Evolutionary conservation across 768 basidiomycete species (phyloP).

Genomic region (Ramaria rubella): DNA sequence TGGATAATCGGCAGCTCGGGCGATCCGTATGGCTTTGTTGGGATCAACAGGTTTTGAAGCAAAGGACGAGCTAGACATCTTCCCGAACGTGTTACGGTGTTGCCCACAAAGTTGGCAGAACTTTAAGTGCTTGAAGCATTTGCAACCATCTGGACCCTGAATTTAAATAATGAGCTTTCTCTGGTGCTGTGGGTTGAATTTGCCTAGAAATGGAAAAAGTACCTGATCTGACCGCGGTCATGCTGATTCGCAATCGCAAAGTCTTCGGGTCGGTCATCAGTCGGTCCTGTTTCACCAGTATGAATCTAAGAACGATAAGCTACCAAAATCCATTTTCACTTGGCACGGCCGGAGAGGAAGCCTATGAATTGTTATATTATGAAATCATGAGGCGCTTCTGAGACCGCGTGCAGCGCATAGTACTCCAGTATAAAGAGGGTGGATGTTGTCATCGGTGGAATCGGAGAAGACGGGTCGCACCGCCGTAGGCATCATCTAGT

Average conservation of each 20-base stretch:
- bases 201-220: not conserved
- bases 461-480: not conserved
- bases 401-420: not conserved
- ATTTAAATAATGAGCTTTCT: not conserved
- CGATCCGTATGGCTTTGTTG: not conserved
- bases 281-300: not conserved
- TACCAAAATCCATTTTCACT: not conserved
- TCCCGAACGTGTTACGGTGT: not conserved
- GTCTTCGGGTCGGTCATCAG: not conserved
- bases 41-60: slow-evolving; percentile 2
- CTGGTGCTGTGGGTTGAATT: not conserved
- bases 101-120: not conserved
- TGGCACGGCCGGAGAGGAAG: not conserved
- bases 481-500: not conserved
- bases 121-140: not conserved
- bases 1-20: slow-evolving; percentile 3
- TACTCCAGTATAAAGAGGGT: not conserved
- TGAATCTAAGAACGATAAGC: not conserved
- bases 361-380: not conserved
- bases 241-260: not conserved
- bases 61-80: not conserved
- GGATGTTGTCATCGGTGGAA: not conserved
- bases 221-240: not conserved
- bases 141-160: not conserved
- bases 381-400: not conserved